These are phyloP conservation scores for Cocos nucifera DNA, from an alignment of 176 grass and related monocot genomes.

Conservation along the genomic window DNA sequence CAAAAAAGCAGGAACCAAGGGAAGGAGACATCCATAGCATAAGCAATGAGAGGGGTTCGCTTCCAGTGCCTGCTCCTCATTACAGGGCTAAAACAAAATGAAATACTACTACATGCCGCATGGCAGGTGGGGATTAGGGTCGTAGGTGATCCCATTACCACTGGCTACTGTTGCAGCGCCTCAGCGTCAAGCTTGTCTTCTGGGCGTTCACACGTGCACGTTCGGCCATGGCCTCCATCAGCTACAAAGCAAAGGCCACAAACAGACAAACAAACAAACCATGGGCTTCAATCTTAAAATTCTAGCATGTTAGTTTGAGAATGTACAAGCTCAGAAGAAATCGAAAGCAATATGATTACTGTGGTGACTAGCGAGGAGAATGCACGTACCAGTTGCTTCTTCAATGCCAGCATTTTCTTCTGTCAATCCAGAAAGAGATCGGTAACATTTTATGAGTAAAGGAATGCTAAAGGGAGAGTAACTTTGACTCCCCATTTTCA, in stretches of 20 bases:
- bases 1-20: no score
- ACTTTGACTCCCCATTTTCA: no score
- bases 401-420: slow-evolving; percentile 35
- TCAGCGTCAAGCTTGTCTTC: slow-evolving; percentile 4
- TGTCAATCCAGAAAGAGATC: slow-evolving; percentile 14
- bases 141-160: slow-evolving; percentile 13
- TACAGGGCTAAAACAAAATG: no score
- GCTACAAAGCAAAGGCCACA: slow-evolving; percentile 20
- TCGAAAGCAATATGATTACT: no score
- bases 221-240: slow-evolving; percentile 38
- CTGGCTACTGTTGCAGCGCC: slow-evolving; percentile 27
- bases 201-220: slow-evolving; percentile 27
- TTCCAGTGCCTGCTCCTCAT: no score
- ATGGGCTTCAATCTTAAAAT: no score
- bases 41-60: no score
- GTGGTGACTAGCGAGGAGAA: neutral
- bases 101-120: neutral
- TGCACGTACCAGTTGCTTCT: slow-evolving; percentile 53
- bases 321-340: no score
- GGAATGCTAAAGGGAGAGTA: neutral
- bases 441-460: neutral
- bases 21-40: no score
- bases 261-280: no score
- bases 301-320: no score
- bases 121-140: neutral